phyloP scores from a whole-genome alignment of 2,329 filamentous ascomycete genomes.

The Ophiocordyceps camponoti-floridani region DNA sequence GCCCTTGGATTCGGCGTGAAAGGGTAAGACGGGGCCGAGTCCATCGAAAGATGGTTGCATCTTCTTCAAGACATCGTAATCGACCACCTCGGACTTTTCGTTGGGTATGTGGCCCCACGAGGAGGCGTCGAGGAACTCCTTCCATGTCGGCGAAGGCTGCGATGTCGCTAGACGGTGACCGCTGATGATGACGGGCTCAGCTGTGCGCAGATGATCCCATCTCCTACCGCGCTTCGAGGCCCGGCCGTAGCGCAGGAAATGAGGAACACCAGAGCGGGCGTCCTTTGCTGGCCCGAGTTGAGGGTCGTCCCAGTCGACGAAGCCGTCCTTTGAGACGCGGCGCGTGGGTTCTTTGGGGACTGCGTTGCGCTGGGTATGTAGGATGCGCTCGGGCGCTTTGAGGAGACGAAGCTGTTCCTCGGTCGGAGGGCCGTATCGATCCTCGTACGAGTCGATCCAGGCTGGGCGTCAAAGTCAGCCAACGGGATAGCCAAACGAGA shows the following conservation, averaged over 20 bases:
- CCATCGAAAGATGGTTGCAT: slow-evolving; percentile 29
- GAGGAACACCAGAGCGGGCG: slow-evolving; percentile 20
- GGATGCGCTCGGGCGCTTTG: slow-evolving; percentile 18
- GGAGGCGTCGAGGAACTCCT: slow-evolving; percentile 34
- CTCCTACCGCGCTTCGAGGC: slow-evolving; percentile 27
- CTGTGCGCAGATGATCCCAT: slow-evolving; percentile 41
- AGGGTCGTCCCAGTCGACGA: slow-evolving; percentile 22
- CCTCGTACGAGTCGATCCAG: slow-evolving; percentile 31
- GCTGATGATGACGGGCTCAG: slow-evolving; percentile 40
- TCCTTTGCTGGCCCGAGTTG: slow-evolving; percentile 15
- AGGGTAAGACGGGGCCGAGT: slow-evolving; percentile 14
- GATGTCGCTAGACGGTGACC: slow-evolving; percentile 22
- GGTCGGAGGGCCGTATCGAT: slow-evolving; percentile 17
- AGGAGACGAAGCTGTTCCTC: slow-evolving; percentile 21
- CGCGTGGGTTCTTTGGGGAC: slow-evolving; percentile 19
- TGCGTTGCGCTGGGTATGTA: slow-evolving; percentile 23
- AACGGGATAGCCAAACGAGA: slow-evolving; percentile 3
- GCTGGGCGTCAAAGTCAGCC: slow-evolving; percentile 26
- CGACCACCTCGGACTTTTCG: slow-evolving; percentile 29
- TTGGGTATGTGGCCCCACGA: slow-evolving; percentile 27
- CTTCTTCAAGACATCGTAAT: slow-evolving; percentile 23
- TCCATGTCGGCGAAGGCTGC: slow-evolving; percentile 28
- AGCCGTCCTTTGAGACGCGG: slow-evolving; percentile 30
- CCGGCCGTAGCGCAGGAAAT: slow-evolving; percentile 28
- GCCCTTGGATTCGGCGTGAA: slow-evolving; percentile 10